Evolutionary conservation across 371 early-diverging fungal species (phyloP), one percentile per base, ranked within the genome.

Genomic region (Lichtheimia ornata): DNA sequence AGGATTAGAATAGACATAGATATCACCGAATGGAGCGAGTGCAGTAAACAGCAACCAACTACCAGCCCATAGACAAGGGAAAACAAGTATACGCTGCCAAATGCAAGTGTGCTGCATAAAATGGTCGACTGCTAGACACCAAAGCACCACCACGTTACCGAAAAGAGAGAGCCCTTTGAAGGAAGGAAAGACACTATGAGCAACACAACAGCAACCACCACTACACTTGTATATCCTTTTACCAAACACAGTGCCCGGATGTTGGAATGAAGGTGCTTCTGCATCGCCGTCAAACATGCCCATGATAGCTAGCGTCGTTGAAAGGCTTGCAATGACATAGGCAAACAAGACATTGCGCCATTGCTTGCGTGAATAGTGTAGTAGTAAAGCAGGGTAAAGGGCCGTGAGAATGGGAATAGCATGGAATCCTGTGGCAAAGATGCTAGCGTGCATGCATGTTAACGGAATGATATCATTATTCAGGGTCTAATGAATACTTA

Each of bases 341-440:
- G 58, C 58, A 3, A 60, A 27, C 17, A 62, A 2, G 14, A 66
- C 63, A 49, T 67, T 58, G 13, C 9, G 13, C 47, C 54, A 56
- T 35, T 63, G 45, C 18, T 70, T 24, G 0, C 72, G 70, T n/a
- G 63, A 63, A 44, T 77, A 74, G 20, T 17, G n/a, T 13, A 77
- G 24, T 0, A 68, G 2, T 3, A 64, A n/a, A 18, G 77, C 73
- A 27, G 66, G 41, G 18, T 63, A 68, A 12, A 68, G 40, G 56
- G 65, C 64, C 13, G 55, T 53, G 11, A 73, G 63, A 15, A 74
- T 7, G 3, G 77, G 77, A 18, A 77, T 63, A 6, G 70, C 63
- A 44, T 77, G 72, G 44, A 67, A 74, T 14, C 74, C 74, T 40
- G 65, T 65, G 1, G 66, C 74, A 56, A 77, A 77, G 3, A 61